Conservation (phyloP, 108 stramenopile species). For the Nannochloropsis gaditana region DNA sequence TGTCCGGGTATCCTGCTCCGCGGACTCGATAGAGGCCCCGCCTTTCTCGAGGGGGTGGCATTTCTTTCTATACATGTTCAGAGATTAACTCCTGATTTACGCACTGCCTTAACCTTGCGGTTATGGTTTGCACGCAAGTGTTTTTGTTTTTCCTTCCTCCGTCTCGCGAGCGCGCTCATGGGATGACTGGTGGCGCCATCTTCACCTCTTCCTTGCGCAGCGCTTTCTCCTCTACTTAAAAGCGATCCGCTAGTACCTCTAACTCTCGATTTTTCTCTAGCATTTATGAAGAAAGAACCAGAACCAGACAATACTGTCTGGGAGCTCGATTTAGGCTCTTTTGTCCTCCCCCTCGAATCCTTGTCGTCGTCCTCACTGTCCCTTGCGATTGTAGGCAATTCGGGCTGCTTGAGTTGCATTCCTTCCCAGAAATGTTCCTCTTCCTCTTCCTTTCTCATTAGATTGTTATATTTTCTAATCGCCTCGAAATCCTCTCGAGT, state of each 20-base stretch:
- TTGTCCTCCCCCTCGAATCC: neutral
- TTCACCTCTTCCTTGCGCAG: neutral
- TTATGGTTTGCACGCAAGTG: neutral
- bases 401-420: neutral
- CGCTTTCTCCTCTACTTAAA: neutral
- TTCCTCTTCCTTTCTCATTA: neutral
- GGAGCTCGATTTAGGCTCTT: neutral
- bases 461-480: constrained; percentile 6
- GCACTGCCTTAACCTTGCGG: neutral
- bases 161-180: constrained; percentile 3
- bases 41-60: no score
- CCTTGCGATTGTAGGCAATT: neutral
- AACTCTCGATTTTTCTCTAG: neutral
- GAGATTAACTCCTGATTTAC: neutral
- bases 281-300: neutral
- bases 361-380: neutral
- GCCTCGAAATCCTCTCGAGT: neutral
- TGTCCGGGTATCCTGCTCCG: no score
- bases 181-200: neutral
- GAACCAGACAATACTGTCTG: no score
- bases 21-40: no score
- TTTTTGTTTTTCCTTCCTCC: constrained; percentile 20
- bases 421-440: constrained; percentile 11
- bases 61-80: no score
- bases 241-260: neutral